Evolutionary conservation across 768 basidiomycete species (phyloP).

Genomic region (Serendipita sp.): DNA sequence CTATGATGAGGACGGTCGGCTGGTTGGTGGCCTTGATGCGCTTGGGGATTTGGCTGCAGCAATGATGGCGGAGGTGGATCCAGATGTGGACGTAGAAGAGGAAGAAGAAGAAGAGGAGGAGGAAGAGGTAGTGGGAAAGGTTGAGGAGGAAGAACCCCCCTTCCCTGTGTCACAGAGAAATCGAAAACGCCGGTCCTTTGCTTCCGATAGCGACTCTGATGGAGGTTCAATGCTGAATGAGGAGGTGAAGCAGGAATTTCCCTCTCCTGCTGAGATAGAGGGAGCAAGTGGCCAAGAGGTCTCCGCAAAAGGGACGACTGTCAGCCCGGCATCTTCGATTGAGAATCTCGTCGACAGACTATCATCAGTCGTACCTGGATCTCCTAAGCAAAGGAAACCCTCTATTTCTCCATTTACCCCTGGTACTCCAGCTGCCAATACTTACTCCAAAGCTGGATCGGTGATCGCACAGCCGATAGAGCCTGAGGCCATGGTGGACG

Average conservation of each 20-base stretch:
- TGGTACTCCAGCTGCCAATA: neutral
- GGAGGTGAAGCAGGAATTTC: neutral
- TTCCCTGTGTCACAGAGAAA: constrained; percentile 31
- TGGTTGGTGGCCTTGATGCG: constrained; percentile 73
- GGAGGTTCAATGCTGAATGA: neutral
- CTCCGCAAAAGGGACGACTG: neutral
- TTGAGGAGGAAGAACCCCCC: neutral
- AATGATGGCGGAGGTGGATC: constrained; percentile 42
- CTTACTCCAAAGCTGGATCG: neutral
- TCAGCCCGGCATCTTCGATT: constrained; percentile 1
- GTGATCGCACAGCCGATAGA: neutral
- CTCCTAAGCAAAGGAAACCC: neutral
- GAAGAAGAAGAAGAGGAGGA: constrained; percentile 40
- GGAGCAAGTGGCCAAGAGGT: neutral
- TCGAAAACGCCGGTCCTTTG: neutral
- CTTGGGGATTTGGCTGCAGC: constrained; percentile 79
- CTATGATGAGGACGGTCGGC: constrained; percentile 70
- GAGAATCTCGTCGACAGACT: neutral
- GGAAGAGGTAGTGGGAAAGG: constrained; percentile 34
- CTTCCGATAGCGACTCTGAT: constrained; percentile 3
- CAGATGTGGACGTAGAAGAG: constrained; percentile 42
- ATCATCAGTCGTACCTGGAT: neutral
- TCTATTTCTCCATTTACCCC: neutral
- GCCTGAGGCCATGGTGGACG: neutral
- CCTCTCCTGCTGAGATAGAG: neutral